phyloP scores from a whole-genome alignment of 176 grass and related monocot species.

The Oropetium thomaeum region DNA sequence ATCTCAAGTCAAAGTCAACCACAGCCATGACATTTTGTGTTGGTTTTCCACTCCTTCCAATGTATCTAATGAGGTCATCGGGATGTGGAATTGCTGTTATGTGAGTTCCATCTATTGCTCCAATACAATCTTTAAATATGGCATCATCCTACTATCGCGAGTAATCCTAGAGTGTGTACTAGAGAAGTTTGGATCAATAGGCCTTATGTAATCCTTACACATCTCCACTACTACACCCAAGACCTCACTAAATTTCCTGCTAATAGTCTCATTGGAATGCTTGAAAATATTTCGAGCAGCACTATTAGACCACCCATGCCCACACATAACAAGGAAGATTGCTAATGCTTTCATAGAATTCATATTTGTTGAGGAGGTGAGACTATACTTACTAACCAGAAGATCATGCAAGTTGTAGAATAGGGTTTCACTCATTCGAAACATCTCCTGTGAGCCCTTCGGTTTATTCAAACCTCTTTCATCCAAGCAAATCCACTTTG shows the following conservation, averaged over 20 bases:
- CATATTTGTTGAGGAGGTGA: not conserved
- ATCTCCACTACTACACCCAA: not conserved
- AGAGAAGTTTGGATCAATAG: not conserved
- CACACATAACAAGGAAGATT: not conserved
- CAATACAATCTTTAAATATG: no score
- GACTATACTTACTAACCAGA: not conserved
- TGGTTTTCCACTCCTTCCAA: no score
- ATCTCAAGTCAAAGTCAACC: no score
- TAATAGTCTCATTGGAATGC: not conserved
- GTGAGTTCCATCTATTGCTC: no score
- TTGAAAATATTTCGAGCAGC: not conserved
- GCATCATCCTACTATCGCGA: no score
- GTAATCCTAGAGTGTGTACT: not conserved
- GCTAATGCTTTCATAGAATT: not conserved
- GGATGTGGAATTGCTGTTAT: no score
- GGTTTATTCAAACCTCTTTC: not conserved
- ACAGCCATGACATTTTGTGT: no score
- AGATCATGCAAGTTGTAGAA: not conserved
- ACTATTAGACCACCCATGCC: not conserved
- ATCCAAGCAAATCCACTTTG: not conserved
- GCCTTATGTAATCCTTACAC: not conserved
- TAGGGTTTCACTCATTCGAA: not conserved
- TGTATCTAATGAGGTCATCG: no score
- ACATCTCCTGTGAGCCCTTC: not conserved
- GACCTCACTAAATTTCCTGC: not conserved